Base-by-base conservation (phyloP, 495 filamentous ascomycete species). In the Penicillium ochrochloron region DNA sequence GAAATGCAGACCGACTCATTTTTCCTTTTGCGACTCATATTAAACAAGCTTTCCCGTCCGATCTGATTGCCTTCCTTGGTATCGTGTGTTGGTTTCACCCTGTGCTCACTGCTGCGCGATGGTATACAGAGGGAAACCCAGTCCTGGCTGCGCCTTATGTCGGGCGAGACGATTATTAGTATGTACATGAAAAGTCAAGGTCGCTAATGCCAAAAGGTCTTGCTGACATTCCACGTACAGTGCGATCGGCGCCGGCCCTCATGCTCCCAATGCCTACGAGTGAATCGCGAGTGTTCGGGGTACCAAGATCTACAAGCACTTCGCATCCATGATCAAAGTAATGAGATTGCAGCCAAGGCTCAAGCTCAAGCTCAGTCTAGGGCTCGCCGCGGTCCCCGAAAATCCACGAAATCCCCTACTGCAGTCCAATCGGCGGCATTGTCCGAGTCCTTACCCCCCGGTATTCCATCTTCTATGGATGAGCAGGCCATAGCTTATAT, bases 241-340 rank as follows among this genome's bases (percentile, higher is more conserved):
- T 68, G 66, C 52, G 66, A 68, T 53, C 57, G 53, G 23, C 52
- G 58, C 39, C 37, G 44, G 3, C 61, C 66, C 1, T 68, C 61
- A 5, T 68, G 58, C 50, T 68, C 66, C 25, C 58, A 68, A 27
- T 68, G 66, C n/a, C 31, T 64, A 2, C 41, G 61, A 25, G 56
- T 57, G 19, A 59, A 59, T 14, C 37, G 60, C 50, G 53, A 64
- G 35, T 68, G 66, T 42, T 61, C 60, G 3, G 66, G 61, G 3
- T 64, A 68, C 50, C 61, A 52, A 55, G 66, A 64, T 23, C 41
- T 37, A 10, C 52, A 42, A 19, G 58, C 58, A 4, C 33, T 68
- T 0, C 44, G 66, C 27, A 33, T 68, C 52, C 57, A 51, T 19
- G 61, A 68, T 48, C 66, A 68, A 42, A 64, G 50, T 31, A 21